Evolutionary conservation across 352 stramenopile species (phyloP), one percentile per base, ranked within the genome.

Genomic region (Chrysophaeum taylorii): DNA sequence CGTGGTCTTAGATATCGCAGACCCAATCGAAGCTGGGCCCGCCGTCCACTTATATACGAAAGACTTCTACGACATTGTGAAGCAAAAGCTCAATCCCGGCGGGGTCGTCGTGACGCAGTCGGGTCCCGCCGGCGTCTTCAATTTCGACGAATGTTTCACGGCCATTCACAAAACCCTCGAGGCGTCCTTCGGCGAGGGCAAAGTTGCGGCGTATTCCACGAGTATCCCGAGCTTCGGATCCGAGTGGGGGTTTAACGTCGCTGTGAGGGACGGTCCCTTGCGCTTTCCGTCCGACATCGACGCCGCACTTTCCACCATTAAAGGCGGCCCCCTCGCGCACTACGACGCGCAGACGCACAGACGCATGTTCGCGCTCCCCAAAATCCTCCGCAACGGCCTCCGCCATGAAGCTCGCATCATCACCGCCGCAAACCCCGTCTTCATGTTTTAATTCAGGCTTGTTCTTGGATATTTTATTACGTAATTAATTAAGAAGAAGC

Each of bases 361-460:
- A 41, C 83, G 88, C 0, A 82, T 97, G 75, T 96, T 96, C 69
- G 82, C 87, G 45, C 76, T 96, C 72, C 88, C 89, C 64, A 96
- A 96, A 82, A 80, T 85, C 43, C 84, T 97, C 54, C 86, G 92
- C 63, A 85, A 92, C 74, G 78, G 84, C 29, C 77, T 96, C 57
- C 84, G 84, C 67, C 80, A 72, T 37, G 92, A 97, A 79, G 87
- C 81, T 67, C 86, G 92, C 71, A 85, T 96, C 72, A 97, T 97
- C 81, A 97, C 92, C 31, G 84, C 93, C 52, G 91, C 91, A 66
- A 96, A 96, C 83, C 92, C 92, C 50, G 84, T 97, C 61, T 97
- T 96, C 81, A 96, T 97, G 91, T 95, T 87, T 80, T 96, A 87
- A 90, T n/a, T n/a, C n/a, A n/a, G n/a, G n/a, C n/a, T n/a, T n/a